A percentile compares a stretch with the other conserved stretches of the same genome.
Conservation (phyloP, 495 filamentous ascomycete species). For the Penicillium cinerascens region DNA sequence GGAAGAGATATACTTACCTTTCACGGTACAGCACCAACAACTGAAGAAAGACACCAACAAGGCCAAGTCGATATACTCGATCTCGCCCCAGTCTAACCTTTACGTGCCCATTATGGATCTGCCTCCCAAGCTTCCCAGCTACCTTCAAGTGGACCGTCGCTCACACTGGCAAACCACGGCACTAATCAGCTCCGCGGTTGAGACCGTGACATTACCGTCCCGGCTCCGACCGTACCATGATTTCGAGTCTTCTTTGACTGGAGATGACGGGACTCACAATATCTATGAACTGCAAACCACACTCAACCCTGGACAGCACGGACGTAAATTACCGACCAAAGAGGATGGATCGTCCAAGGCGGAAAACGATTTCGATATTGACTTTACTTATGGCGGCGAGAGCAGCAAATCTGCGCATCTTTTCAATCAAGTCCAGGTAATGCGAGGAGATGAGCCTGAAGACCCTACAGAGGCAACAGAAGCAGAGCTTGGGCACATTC, state of each 20-base stretch:
- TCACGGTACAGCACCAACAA: constrained; percentile 28
- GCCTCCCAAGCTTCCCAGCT: constrained; percentile 52
- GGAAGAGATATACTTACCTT: not conserved
- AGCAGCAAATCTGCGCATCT: constrained; percentile 45
- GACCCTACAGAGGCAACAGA: constrained; percentile 29
- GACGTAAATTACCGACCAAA: constrained; percentile 11
- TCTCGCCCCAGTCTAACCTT: constrained; percentile 68
- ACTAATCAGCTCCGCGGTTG: constrained; percentile 71
- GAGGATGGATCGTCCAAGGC: constrained; percentile 17
- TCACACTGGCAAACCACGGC: constrained; percentile 83
- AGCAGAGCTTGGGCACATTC: constrained; percentile 28
- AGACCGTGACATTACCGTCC: constrained; percentile 75
- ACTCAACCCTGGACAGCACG: constrained; percentile 29
- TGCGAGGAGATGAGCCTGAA: constrained; percentile 39
- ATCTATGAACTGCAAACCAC: constrained; percentile 70
- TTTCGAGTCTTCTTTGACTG: constrained; percentile 68
- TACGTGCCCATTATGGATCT: constrained; percentile 74
- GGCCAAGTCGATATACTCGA: constrained; percentile 62
- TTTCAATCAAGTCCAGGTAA: constrained; percentile 59
- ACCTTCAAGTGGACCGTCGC: constrained; percentile 57
- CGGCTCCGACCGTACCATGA: constrained; percentile 59
- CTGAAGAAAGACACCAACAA: constrained; percentile 61
- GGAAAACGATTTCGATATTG: constrained; percentile 51
- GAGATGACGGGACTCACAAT: constrained; percentile 69
- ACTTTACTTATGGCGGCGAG: constrained; percentile 50